Evolutionary conservation across 148 eudicot genomes (phyloP).

Genomic region (Vaccinium darrowii): DNA sequence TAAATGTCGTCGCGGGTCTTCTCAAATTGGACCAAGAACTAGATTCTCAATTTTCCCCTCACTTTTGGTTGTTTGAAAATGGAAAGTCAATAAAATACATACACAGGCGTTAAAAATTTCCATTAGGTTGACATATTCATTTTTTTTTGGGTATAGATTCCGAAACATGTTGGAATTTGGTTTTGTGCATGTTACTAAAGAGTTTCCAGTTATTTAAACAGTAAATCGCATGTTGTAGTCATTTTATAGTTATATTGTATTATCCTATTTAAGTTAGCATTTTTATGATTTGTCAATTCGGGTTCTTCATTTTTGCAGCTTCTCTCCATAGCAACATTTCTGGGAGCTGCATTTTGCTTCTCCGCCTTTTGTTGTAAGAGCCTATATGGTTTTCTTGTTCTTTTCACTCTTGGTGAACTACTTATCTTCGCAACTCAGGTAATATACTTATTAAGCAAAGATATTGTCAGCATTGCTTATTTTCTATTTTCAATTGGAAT

Average conservation of each 20-base stretch:
- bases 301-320: slow-evolving; percentile 50
- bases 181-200: neutral
- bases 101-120: neutral
- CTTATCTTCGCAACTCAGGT: slow-evolving; percentile 97
- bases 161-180: neutral
- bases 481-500: slow-evolving; percentile 2
- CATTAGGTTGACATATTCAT: neutral
- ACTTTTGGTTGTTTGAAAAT: neutral
- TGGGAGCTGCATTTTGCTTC: slow-evolving; percentile 85
- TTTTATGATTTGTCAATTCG: slow-evolving; percentile 14
- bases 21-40: neutral
- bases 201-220: neutral
- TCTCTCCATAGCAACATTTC: slow-evolving; percentile 66
- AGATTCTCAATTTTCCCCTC: neutral
- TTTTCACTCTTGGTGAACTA: slow-evolving; percentile 79
- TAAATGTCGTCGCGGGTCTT: neutral
- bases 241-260: neutral
- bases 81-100: neutral
- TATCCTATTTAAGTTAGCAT: neutral
- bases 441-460: slow-evolving; percentile 7
- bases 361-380: slow-evolving; percentile 75
- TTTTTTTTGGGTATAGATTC: neutral
- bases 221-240: neutral
- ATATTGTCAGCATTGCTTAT: neutral
- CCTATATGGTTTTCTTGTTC: slow-evolving; percentile 51